phyloP scores from a whole-genome alignment of 202 grass and related monocot species.

The Setaria viridis region DNA sequence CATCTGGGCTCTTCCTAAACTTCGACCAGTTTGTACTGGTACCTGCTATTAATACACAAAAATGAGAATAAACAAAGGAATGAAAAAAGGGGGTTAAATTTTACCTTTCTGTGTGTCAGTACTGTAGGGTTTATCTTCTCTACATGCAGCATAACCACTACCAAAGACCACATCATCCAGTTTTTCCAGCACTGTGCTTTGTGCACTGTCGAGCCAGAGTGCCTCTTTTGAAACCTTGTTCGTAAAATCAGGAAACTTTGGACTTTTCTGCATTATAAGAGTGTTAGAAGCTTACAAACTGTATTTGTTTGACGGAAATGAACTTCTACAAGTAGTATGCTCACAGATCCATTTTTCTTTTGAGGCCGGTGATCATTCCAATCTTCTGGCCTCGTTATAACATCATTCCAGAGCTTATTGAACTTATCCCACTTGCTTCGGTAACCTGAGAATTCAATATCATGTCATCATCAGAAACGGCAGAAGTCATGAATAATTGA shows the following conservation, averaged over 20 bases:
- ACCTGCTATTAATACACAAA: constrained; percentile 22
- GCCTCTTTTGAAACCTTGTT: constrained; percentile 49
- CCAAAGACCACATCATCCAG: constrained; percentile 63
- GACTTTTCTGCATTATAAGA: constrained; percentile 52
- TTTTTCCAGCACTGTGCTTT: constrained; percentile 45
- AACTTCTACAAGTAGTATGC: constrained; percentile 37
- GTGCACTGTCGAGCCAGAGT: constrained; percentile 70
- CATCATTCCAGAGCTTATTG: constrained; percentile 70
- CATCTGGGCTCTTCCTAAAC: constrained; percentile 37
- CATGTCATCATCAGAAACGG: neutral
- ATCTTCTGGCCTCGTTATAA: constrained; percentile 63
- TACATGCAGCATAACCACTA: constrained; percentile 24
- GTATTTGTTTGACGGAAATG: constrained; percentile 15
- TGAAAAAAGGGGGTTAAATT: neutral
- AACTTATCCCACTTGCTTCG: constrained; percentile 46
- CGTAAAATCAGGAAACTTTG: constrained; percentile 74
- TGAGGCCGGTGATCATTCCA: constrained; percentile 71
- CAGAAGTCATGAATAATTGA: neutral
- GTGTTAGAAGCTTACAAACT: constrained; percentile 13
- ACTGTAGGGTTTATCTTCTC: neutral
- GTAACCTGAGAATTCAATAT: constrained; percentile 49
- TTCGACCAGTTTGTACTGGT: constrained; percentile 20
- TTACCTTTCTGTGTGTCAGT: constrained; percentile 22
- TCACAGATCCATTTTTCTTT: constrained; percentile 76
- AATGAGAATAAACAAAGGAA: neutral